Evolutionary conservation across 257 asterid genomes (phyloP).

Genomic region (Solanum habrochaites): DNA sequence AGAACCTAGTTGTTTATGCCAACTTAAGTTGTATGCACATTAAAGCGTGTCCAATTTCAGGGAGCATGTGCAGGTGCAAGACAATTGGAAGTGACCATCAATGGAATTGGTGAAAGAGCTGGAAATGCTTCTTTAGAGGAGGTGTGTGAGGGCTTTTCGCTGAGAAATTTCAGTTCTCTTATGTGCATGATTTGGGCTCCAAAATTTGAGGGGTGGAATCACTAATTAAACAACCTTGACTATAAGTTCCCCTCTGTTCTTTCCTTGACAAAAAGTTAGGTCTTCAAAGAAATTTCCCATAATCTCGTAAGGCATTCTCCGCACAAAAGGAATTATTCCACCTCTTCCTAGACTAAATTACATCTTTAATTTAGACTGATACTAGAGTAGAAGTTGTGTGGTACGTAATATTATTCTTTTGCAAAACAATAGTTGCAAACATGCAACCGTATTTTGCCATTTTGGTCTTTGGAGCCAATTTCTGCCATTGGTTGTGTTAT

Average conservation of each 20-base stretch:
- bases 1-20: background rate
- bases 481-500: background rate
- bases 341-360: background rate
- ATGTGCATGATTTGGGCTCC: background rate
- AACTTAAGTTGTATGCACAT: background rate
- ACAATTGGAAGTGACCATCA: constrained; percentile 90
- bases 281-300: background rate
- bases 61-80: constrained; percentile 96
- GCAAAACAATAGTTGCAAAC: background rate
- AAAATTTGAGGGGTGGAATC: background rate
- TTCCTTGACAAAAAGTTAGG: background rate
- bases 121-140: constrained; percentile 98
- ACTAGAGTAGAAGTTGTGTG: background rate
- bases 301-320: background rate
- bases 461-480: background rate
- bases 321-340: background rate
- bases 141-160: constrained; percentile 24
- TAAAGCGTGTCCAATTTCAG: constrained; percentile 27
- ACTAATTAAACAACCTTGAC: background rate
- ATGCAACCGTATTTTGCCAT: background rate
- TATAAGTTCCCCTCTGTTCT: background rate
- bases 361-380: background rate
- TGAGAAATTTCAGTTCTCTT: background rate
- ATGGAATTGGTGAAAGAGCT: constrained; percentile 98
- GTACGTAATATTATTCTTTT: background rate